Base-by-base conservation (phyloP, 495 filamentous ascomycete genomes). In the Penicillium argentinense region DNA sequence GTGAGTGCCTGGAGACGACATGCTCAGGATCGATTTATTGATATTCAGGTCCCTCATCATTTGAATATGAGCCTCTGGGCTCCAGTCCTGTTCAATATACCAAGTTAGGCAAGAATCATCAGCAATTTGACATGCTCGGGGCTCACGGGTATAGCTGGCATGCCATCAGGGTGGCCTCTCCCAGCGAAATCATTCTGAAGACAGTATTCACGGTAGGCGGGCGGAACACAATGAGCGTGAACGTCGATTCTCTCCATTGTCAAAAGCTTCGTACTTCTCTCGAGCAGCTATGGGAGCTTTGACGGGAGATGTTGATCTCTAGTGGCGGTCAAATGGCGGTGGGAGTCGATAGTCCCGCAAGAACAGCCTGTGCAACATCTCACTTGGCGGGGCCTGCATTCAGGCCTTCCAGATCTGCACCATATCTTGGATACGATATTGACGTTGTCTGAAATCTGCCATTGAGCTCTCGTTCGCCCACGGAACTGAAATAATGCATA, bases 11-110 rank as follows among this genome's bases (percentile, higher is more conserved):
- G 78, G 78, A 3, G 73, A 74, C 11, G 69, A 68, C 53, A 78
- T 72, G 58, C 66, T 73, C 12, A 82, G 55, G 22, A 80, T 69
- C n/a, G 76, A 75, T 54, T 71, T 75, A 21, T 47, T 47, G 52
- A 81, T 77, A 29, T 67, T 65, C 38, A 59, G 26, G 2, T 56
- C 43, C 19, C 67, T 50, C 78, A 82, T 79, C 42, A 76, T 53
- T 0, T 54, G 33, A 9, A 82, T 69, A 44, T 81, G 78, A 8
- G 54, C 42, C 23, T 68, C 53, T 14, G 47, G 29, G 18, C 54
- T 64, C 78, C 78, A 81, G 34, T 60, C 56, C 66, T 71, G 36
- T n/a, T n/a, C n/a, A n/a, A n/a, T n/a, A n/a, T n/a, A n/a, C n/a
- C 2, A 22, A 21, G 21, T 9, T n/a, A 0, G 17, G 18, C 25